Evolutionary conservation across 495 filamentous ascomycete species (phyloP), one percentile per base, ranked within the genome.

Genomic region (Neurospora sp.): DNA sequence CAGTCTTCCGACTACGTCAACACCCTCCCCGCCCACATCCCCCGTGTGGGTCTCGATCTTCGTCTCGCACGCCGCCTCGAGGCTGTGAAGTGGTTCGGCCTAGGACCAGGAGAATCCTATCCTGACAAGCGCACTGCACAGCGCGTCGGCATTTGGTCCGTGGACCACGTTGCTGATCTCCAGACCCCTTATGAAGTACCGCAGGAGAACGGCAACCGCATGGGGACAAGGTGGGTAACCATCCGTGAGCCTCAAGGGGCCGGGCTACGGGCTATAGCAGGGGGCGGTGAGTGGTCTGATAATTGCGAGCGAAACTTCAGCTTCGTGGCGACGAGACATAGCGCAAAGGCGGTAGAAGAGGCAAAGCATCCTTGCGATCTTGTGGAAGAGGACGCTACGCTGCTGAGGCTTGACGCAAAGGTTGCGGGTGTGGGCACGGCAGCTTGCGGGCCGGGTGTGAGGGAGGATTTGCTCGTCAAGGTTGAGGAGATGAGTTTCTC

Each of bases 51-150:
- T 1, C 76, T 90, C 1, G 74, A 78, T 10, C 79, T 91, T 37
- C 79, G 83, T 13, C 81, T 91, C 13, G 73, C 79, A 39, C 78
- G 71, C 34, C 70, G 34, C 7, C 45, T 88, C 8, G 80, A 84
- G 37, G 39, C 13, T 3, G 85, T 85, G 5, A 77, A 76, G 1
- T 91, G 89, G 89, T 85, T 87, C 76, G 90, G 90, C 4, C 85
- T 87, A 6, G 90, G 90, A 0, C 90, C 90, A 0, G 89, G 87
- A 10, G 89, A 91, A 79, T 85, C 85, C 9, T 92, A 92, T 70
- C 80, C 83, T 13, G 90, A 91, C 81, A 90, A 88, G 80, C 87
- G 87, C 73, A 77, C 82, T 0, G 85, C 89, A 7, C 87, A 89
- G 71, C 84, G 82, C 37, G 59, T 87, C 2, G 89, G 88, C 7